Evolutionary conservation across 345 rosid genomes (phyloP).

Genomic region (Durio zibethinus): DNA sequence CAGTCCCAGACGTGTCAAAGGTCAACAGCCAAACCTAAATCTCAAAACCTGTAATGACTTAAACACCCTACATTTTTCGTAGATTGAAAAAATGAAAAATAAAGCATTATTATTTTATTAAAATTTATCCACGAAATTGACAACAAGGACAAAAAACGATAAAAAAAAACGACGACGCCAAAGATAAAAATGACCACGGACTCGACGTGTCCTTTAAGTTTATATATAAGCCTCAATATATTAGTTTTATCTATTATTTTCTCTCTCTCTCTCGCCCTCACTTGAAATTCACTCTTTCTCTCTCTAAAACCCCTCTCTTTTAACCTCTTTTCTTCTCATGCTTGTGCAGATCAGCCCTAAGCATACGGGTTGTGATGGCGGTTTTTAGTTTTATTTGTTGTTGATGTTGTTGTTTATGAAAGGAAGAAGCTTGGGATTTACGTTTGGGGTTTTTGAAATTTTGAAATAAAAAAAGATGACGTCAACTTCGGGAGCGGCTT

Average conservation of each 20-base stretch:
- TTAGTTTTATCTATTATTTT: background rate
- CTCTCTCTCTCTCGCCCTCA: background rate
- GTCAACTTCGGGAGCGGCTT: slow-evolving; percentile 35
- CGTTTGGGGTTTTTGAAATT: background rate
- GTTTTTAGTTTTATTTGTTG: background rate
- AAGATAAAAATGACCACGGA: background rate
- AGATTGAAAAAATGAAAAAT: too few relatives aligned
- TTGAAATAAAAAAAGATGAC: slow-evolving; percentile 9
- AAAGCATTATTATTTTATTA: background rate
- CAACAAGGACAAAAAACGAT: background rate
- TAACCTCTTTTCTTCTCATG: slow-evolving; percentile 3
- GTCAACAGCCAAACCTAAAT: background rate
- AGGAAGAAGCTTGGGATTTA: slow-evolving; percentile 11
- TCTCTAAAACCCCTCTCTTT: slow-evolving; percentile 3
- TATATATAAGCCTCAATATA: slow-evolving; percentile 3
- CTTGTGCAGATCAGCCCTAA: slow-evolving; percentile 32
- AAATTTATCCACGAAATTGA: slow-evolving; percentile 1
- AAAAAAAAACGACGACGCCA: slow-evolving; percentile 20
- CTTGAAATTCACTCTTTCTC: slow-evolving; percentile 4
- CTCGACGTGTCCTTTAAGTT: slow-evolving; percentile 13
- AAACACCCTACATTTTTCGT: background rate
- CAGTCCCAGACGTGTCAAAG: background rate
- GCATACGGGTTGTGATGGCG: too few relatives aligned
- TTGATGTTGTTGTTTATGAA: background rate
- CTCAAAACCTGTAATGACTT: background rate